Evolutionary conservation across 371 early-diverging fungal species (phyloP).

Genomic region (Mucor irregularis): DNA sequence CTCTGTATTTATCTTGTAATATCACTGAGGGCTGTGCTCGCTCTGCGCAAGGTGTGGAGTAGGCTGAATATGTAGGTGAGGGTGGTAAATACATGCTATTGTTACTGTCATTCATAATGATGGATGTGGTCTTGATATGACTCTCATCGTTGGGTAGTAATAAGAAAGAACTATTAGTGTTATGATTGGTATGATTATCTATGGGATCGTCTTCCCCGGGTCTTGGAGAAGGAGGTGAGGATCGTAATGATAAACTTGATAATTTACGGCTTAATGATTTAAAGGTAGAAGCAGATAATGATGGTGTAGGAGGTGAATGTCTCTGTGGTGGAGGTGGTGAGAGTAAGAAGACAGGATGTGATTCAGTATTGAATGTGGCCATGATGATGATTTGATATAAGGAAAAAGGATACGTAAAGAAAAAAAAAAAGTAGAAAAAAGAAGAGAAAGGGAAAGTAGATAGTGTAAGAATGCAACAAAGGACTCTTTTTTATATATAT

Average conservation of each 20-base stretch:
- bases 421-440: neutral
- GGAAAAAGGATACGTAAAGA: constrained; percentile 1
- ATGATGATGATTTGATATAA: neutral
- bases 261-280: constrained; percentile 14
- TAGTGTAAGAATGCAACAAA: too few species aligned
- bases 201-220: neutral
- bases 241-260: constrained; percentile 18
- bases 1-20: constrained; percentile 28
- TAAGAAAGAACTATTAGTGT: neutral
- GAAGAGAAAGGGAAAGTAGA: neutral
- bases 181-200: neutral
- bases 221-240: constrained; percentile 6
- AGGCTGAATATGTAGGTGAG: constrained; percentile 19
- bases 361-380: too few species aligned
- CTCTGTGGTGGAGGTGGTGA: constrained; percentile 11
- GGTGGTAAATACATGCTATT: constrained; percentile 10
- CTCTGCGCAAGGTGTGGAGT: constrained; percentile 15
- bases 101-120: neutral
- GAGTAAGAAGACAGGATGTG: constrained; percentile 21
- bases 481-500: neutral
- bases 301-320: neutral
- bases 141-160: neutral
- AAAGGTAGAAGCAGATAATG: neutral
- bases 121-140: neutral
- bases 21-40: constrained; percentile 13